Evolutionary conservation across 345 rosid genomes (phyloP), one percentile per base, ranked within the genome.

Genomic region (Cardiospermum halicacabum): DNA sequence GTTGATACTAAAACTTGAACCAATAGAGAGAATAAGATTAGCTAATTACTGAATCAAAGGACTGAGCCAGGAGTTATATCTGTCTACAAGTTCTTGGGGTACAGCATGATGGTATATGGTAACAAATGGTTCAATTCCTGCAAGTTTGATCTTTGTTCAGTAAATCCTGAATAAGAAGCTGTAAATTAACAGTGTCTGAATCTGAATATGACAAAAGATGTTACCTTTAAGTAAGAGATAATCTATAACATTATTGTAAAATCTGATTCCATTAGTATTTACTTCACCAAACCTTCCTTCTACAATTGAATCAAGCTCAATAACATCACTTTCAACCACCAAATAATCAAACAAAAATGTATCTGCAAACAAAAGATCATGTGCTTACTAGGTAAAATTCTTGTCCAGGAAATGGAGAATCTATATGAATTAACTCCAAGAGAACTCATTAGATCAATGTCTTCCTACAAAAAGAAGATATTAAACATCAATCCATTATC

Each of bases 121-220:
- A 58, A 80, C 79, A 54, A 80, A 80, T 24, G 84, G 84, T 64
- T 80, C 75, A 11, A 74, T 80, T 56, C 81, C 81, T 77, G 68
- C 75, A 73, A 12, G 3, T 25, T 4, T 36, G 1, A 3, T 61
- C 13, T 43, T 19, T 43, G 37, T 34, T 9, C 5, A 67, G 59
- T 4, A 15, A 43, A 13, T n/a, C 10, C 7, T n/a, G n/a, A n/a
- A 36, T 19, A 12, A 25, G n/a, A 40, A 4, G 37, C 15, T 45
- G 25, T 61, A n/a, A n/a, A n/a, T n/a, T n/a, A n/a, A n/a, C 5
- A 1, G 11, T 27, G 3, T 22, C 1, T 19, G 11, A 9, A 42
- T 25, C 13, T n/a, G n/a, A n/a, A n/a, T n/a, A n/a, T 10, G 51
- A 25, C n/a, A 12, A 25, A 40, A 4, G 37, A 21, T 34, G 25